phyloP scores from a whole-genome alignment of 139 green algal genomes.

The Tetradesmus obliquus region DNA sequence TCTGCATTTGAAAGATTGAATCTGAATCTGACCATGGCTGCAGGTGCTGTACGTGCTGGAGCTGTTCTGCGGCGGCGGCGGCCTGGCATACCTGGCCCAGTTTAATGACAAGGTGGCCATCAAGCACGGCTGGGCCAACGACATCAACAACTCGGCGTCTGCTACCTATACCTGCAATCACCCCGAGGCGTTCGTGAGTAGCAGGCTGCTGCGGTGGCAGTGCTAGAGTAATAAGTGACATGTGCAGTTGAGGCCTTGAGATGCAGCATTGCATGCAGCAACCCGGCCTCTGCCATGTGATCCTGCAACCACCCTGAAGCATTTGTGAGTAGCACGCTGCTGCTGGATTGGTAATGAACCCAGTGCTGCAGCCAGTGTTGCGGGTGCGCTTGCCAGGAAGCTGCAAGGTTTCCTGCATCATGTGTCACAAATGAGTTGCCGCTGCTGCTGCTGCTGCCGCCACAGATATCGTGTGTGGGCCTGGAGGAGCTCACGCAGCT shows the following conservation, averaged over 20 bases:
- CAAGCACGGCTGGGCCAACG: constrained; percentile 57
- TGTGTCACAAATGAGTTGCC: neutral
- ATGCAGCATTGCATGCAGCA: no score
- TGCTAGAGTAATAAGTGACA: no score
- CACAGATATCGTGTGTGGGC: constrained; percentile 34
- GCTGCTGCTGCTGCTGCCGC: neutral
- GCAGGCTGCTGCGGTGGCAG: constrained; percentile 37
- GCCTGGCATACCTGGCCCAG: constrained; percentile 55
- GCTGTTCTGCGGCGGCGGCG: constrained; percentile 59
- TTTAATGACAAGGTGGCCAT: neutral
- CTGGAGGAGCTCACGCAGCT: constrained; percentile 62
- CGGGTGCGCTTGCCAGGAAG: no score
- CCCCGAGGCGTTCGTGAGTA: constrained; percentile 26
- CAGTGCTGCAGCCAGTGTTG: no score
- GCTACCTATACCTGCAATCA: constrained; percentile 69
- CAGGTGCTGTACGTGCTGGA: constrained; percentile 47
- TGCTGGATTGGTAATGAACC: no score
- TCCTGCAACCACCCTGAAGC: no score
- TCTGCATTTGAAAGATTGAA: neutral
- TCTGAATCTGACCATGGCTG: neutral
- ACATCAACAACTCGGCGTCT: constrained; percentile 55
- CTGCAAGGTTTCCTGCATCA: no score
- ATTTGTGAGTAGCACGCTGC: no score
- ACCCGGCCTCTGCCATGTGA: no score
- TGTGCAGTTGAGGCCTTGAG: no score